Evolutionary conservation across 106 monocot genomes (phyloP), one percentile per base, ranked within the genome.

Genomic region (Dactylorhiza incarnata): DNA sequence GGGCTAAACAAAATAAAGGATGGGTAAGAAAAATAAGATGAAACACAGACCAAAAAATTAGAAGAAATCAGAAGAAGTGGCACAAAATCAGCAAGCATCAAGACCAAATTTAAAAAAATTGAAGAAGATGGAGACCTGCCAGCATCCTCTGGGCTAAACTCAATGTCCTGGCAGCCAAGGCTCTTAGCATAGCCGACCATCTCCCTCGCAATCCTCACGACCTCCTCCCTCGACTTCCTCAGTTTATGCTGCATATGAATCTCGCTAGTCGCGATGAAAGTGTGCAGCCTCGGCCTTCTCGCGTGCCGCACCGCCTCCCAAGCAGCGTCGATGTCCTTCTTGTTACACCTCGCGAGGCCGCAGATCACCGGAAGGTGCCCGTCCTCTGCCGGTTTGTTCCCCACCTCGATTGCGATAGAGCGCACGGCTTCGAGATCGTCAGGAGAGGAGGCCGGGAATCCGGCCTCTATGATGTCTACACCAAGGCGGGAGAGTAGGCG

Each of bases 381-480:
- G 10, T 83, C 90, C 17, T 75, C 76, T 29, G 73, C 49, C 13
- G 87, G 84, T 3, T 48, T 26, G 78, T 91, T 94, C 45, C 97
- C 97, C 26, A 99, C 86, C 74, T 94, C 93, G 4, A 78, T 62
- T 24, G 97, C 91, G 78, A 99, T 94, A 29, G 84, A 80, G 3
- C 87, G 77, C n/a, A 99, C 94, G 43, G 91, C 89, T 48, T 94
- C 94, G 71, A 99, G 88, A 80, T 91, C 94, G 50, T 91, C 97
- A 0, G 89, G 89, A 10, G 94, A 94, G 10, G 94, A 94, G 3
- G 94, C 94, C 8, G 94, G 97, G 82, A 91, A 99, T 1, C 94
- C 94, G 37, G 97, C 97, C 81, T 94, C 94, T 71, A 99, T 99
- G 78, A 99, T 88, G 81, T 99, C 94, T 37, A 99, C 97, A 25